A percentile compares a stretch with the other conserved stretches of the same genome.
These are phyloP conservation scores for Starmerella davenportii DNA, from an alignment of 805 yeast species.

Conservation along the genomic window DNA sequence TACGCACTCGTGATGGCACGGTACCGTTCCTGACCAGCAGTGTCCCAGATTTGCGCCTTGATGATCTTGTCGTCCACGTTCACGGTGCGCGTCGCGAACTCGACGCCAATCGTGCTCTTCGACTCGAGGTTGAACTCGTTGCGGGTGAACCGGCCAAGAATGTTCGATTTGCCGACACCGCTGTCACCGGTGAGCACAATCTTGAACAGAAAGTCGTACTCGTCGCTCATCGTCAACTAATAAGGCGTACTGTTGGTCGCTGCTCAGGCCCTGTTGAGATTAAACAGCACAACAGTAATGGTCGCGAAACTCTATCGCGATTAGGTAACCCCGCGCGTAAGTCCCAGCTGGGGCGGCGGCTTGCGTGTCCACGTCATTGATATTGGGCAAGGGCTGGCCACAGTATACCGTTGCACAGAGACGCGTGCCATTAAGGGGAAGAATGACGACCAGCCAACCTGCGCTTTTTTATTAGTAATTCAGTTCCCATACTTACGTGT, in stretches of 20 bases:
- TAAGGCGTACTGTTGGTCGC: no score
- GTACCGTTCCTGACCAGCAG: slow-evolving; percentile 98
- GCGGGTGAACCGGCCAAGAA: slow-evolving; percentile 81
- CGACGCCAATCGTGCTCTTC: slow-evolving; percentile 92
- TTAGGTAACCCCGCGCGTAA: no score
- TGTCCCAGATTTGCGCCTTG: slow-evolving; percentile 97
- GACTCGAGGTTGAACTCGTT: slow-evolving; percentile 91
- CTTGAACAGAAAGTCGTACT: slow-evolving; percentile 83
- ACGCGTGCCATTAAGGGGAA: no score
- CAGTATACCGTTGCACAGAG: no score
- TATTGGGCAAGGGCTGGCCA: no score
- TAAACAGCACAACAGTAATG: background rate
- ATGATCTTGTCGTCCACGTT: slow-evolving; percentile 91
- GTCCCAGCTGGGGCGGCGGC: no score
- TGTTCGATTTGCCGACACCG: slow-evolving; percentile 91
- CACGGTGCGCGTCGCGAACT: slow-evolving; percentile 89
- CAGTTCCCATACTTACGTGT: no score
- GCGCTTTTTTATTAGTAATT: no score
- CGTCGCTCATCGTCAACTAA: slow-evolving; percentile 40
- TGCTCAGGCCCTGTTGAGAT: no score
- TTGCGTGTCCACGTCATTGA: no score
- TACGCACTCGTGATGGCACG: slow-evolving; percentile 95
- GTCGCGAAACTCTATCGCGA: no score
- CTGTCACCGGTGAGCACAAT: slow-evolving; percentile 91
- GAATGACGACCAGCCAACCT: no score